Evolutionary conservation across 2,329 filamentous ascomycete genomes (phyloP).

Genomic region (Acrocalymma vagum): DNA sequence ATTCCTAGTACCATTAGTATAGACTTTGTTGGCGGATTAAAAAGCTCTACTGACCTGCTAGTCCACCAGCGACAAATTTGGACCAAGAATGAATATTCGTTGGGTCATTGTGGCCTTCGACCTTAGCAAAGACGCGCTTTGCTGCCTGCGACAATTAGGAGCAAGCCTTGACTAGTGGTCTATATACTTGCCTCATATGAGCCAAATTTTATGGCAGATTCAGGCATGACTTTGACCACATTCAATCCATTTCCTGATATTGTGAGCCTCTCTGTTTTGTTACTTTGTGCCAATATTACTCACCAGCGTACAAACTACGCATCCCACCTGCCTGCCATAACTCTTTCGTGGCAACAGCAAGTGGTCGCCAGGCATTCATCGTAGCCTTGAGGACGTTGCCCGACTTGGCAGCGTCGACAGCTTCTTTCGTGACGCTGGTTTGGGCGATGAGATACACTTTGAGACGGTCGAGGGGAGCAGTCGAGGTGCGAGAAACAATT

Average conservation of each 20-base stretch:
- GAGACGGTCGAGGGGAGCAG: slow-evolving; percentile 92
- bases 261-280: slow-evolving; percentile 16
- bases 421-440: slow-evolving; percentile 69
- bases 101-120: slow-evolving; percentile 89
- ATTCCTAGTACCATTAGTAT: slow-evolving; percentile 63
- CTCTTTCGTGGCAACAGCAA: slow-evolving; percentile 76
- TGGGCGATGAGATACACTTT: slow-evolving; percentile 98
- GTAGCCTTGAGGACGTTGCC: slow-evolving; percentile 72
- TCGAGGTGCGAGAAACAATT: slow-evolving; percentile 92
- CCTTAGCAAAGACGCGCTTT: slow-evolving; percentile 82
- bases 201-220: slow-evolving; percentile 98
- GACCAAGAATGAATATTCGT: slow-evolving; percentile 81
- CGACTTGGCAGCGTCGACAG: slow-evolving; percentile 72
- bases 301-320: slow-evolving; percentile 91
- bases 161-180: slow-evolving; percentile 2
- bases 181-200: slow-evolving; percentile 76
- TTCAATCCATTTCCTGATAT: slow-evolving; percentile 88
- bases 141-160: slow-evolving; percentile 65
- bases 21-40: background rate
- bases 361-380: slow-evolving; percentile 72
- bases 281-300: slow-evolving; percentile 38
- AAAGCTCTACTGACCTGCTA: slow-evolving; percentile 65
- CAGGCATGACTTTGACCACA: slow-evolving; percentile 97
- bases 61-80: slow-evolving; percentile 88
- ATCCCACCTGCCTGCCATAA: slow-evolving; percentile 88